Evolutionary conservation across 164 flowering plant species (phyloP).

Genomic region (Tetrastigma voinierianum): DNA sequence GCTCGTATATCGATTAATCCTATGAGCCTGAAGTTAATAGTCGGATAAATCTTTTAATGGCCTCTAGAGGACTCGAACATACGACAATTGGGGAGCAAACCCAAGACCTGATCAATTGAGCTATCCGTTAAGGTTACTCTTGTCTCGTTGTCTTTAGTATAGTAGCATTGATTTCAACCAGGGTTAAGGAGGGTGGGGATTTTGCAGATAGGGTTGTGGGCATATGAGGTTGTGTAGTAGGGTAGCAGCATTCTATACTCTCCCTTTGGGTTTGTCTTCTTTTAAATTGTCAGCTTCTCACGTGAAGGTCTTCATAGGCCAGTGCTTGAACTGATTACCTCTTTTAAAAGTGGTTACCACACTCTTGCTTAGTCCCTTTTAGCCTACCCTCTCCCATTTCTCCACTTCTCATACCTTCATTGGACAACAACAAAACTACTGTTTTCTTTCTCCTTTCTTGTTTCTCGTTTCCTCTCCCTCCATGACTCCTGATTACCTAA

Average conservation of each 20-base stretch:
- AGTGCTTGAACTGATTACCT: no score
- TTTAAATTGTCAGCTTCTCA: conserved; percentile 35
- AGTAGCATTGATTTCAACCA: neutral
- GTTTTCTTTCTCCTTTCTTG: neutral
- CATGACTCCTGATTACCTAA: conserved; percentile 40
- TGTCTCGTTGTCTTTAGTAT: no score
- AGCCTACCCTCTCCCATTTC: neutral
- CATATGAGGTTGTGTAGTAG: conserved; percentile 24
- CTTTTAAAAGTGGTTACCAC: conserved; percentile 13
- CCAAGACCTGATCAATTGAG: no score
- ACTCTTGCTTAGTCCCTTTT: conserved; percentile 14
- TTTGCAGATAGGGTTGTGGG: conserved; percentile 53
- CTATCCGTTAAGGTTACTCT: no score
- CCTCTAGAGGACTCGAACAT: no score
- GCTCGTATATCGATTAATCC: no score
- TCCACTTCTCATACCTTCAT: conserved; percentile 7
- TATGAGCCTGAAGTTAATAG: no score
- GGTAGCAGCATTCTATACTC: conserved; percentile 44
- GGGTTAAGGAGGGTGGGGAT: neutral
- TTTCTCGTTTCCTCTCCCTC: conserved; percentile 4
- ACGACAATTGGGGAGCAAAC: no score
- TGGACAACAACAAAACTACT: neutral
- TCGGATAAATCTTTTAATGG: no score
- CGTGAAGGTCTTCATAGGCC: conserved; percentile 38
- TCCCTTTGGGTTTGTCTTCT: conserved; percentile 33